Percentiles rank a stretch among this genome's conserved stretches.
These are phyloP conservation scores for Wickerhamiella azymoides DNA, from an alignment of 805 yeast genomes.

Conservation along the genomic window DNA sequence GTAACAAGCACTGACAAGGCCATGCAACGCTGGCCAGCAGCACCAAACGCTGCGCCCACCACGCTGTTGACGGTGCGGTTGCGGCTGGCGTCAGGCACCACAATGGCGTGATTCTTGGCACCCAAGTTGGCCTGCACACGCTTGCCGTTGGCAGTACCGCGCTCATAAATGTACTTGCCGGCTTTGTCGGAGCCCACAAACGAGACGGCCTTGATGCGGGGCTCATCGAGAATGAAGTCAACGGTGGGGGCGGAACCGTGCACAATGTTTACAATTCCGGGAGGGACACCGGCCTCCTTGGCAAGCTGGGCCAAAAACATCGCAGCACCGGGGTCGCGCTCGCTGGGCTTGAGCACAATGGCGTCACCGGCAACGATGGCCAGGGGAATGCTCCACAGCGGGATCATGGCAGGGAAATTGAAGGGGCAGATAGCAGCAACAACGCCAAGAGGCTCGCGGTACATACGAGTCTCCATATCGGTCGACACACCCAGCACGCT, in stretches of 20 bases:
- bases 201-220: slow-evolving; percentile 61
- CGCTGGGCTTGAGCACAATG: slow-evolving; percentile 54
- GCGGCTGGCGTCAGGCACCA: slow-evolving; percentile 60
- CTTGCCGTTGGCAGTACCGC: slow-evolving; percentile 55
- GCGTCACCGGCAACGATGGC: slow-evolving; percentile 61
- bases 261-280: slow-evolving; percentile 56
- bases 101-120: slow-evolving; percentile 64
- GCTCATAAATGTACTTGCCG: slow-evolving; percentile 56
- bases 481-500: slow-evolving; percentile 50
- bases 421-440: slow-evolving; percentile 68
- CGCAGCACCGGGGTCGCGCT: slow-evolving; percentile 72
- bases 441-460: slow-evolving; percentile 57
- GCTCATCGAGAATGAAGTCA: slow-evolving; percentile 54
- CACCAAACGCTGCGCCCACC: slow-evolving; percentile 68
- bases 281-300: slow-evolving; percentile 60
- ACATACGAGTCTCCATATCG: slow-evolving; percentile 68
- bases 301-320: slow-evolving; percentile 59
- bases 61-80: slow-evolving; percentile 48
- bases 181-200: slow-evolving; percentile 73
- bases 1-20: slow-evolving; percentile 61
- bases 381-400: slow-evolving; percentile 52
- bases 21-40: slow-evolving; percentile 79
- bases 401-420: slow-evolving; percentile 79
- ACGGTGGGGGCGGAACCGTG: slow-evolving; percentile 67
- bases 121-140: slow-evolving; percentile 68